These are phyloP conservation scores for Fusarium temperatum DNA, from an alignment of 2,329 filamentous ascomycete species.

Conservation along the genomic window DNA sequence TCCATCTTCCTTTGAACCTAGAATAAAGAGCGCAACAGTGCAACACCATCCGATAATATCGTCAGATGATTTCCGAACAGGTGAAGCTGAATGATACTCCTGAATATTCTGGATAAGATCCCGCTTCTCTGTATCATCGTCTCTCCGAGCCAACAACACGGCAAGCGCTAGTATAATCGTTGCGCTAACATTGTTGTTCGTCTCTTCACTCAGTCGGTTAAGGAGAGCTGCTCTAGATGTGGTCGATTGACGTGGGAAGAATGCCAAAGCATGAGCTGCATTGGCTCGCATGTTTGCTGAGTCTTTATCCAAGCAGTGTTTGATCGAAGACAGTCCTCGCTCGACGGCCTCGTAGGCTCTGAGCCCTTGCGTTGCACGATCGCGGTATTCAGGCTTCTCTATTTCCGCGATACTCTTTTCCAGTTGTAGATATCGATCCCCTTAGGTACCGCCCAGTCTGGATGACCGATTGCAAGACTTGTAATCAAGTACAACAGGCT, in stretches of 20 bases:
- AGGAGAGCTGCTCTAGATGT: neutral
- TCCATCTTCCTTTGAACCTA: neutral
- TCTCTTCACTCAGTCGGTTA: neutral
- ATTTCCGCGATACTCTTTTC: accelerated
- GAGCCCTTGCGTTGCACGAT: accelerated
- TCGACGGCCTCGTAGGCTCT: neutral
- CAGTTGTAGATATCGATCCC: neutral
- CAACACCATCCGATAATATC: neutral
- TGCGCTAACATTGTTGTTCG: accelerated
- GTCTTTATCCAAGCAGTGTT: neutral
- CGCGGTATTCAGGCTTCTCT: neutral
- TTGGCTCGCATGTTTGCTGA: neutral
- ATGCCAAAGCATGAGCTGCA: neutral
- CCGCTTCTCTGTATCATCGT: neutral
- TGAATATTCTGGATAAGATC: neutral
- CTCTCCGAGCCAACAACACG: accelerated
- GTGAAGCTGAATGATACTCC: too few species aligned
- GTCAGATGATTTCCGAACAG: neutral
- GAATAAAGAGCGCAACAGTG: neutral
- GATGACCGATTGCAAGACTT: neutral
- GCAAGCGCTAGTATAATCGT: neutral
- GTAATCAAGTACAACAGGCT: neutral
- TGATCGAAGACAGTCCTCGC: neutral
- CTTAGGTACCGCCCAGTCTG: neutral
- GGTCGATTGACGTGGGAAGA: neutral